A percentile compares a stretch with the other conserved stretches of the same genome.
phyloP scores from a whole-genome alignment of 2,329 filamentous ascomycete species.

The Ophiostoma sp. region DNA sequence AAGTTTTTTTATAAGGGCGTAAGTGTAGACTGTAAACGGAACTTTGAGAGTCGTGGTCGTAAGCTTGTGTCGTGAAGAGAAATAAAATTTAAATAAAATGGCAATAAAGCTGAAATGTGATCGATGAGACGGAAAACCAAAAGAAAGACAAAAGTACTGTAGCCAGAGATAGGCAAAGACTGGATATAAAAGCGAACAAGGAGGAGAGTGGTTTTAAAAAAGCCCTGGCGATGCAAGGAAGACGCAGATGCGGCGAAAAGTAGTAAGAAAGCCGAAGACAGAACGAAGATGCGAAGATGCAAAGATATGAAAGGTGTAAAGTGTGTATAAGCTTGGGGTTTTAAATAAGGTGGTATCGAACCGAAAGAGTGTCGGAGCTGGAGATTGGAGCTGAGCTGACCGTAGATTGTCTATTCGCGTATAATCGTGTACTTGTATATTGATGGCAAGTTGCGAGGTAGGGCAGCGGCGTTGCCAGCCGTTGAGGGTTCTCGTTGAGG shows the following conservation, averaged over 20 bases:
- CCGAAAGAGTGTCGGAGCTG: neutral
- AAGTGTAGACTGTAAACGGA: neutral
- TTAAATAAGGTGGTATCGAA: neutral
- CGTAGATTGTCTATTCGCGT: neutral
- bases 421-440: neutral
- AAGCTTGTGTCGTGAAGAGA: neutral
- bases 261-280: neutral
- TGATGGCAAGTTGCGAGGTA: neutral
- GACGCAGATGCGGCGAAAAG: neutral
- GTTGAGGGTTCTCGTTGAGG: neutral
- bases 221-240: neutral
- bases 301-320: neutral
- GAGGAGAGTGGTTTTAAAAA: neutral
- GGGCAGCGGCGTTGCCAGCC: neutral
- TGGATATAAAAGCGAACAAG: neutral
- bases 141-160: neutral
- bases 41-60: constrained; percentile 2
- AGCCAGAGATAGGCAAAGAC: neutral
- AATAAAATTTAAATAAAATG: neutral
- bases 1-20: neutral
- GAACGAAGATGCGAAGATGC: neutral
- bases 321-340: neutral
- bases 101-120: neutral
- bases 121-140: neutral
- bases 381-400: neutral